phyloP scores from a whole-genome alignment of 495 filamentous ascomycete genomes.

The Jackrogersella minutella region DNA sequence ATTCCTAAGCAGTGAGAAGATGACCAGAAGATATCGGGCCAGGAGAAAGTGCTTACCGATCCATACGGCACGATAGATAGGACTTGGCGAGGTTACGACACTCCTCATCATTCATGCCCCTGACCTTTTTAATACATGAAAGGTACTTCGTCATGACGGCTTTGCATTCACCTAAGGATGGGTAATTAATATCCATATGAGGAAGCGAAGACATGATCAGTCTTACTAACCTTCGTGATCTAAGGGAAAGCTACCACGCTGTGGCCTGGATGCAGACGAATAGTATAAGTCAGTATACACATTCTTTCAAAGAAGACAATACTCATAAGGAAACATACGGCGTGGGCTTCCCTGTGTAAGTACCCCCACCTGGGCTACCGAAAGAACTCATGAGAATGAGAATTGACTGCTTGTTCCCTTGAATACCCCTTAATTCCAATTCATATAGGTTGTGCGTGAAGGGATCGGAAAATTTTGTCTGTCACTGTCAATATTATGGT shows the following conservation, averaged over 20 bases:
- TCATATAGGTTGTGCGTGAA: background rate
- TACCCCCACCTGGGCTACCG: constrained; percentile 78
- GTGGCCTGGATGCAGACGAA: constrained; percentile 65
- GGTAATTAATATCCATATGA: constrained; percentile 3
- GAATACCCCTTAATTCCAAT: background rate
- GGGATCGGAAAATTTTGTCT: background rate
- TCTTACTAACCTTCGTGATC: constrained; percentile 82
- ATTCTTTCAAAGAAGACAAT: constrained; percentile 15
- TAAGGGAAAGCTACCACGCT: constrained; percentile 94
- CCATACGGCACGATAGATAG: constrained; percentile 93
- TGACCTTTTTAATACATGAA: constrained; percentile 79
- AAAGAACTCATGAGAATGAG: constrained; percentile 67
- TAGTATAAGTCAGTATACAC: constrained; percentile 7
- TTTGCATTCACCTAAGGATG: constrained; percentile 84
- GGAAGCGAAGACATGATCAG: constrained; percentile 11
- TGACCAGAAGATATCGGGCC: background rate
- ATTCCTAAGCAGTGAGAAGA: constrained; percentile 64
- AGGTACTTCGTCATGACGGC: constrained; percentile 83
- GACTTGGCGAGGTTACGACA: constrained; percentile 86
- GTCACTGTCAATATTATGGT: background rate
- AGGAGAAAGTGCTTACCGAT: constrained; percentile 66
- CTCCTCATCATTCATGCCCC: constrained; percentile 83
- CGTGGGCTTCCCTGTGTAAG: constrained; percentile 72
- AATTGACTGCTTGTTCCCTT: background rate
- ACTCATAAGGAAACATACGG: constrained; percentile 66